Evolutionary conservation across 2,329 filamentous ascomycete species (phyloP), one percentile per base, ranked within the genome.

Genomic region (Allantophomopsis cytisporea): DNA sequence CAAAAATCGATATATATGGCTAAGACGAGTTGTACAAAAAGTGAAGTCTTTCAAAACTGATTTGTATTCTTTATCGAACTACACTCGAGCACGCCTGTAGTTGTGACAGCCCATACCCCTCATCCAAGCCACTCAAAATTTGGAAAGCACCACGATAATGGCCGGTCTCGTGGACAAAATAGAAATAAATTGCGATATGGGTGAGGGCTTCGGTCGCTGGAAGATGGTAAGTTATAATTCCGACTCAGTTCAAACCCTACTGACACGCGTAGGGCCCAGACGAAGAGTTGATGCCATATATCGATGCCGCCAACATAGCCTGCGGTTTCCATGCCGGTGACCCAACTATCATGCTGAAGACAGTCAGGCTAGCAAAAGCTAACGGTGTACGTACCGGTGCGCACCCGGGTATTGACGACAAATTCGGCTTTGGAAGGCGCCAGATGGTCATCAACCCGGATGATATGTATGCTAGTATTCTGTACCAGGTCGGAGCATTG

Each of bases 401-500:
- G 0, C 76, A 82, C 47, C 76, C 76, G 0, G 74, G 75, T 2
- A 60, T 80, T 1, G 74, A 71, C n/a, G 76, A 81, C 51, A 62
- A 78, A 16, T 66, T 74, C 56, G 76, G 76, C 7, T 81, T 81
- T 47, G 76, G 76, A 2, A 62, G 76, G 2, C 65, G 76, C 14
- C 68, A 73, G 44, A 79, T 81, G 54, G 68, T 71, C 35, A 62
- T 80, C 48, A 58, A 62, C 1, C 62, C 69, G 1, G 68, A 70
- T 14, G 73, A 78, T 47, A 59, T 73, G 43, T 71, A 69, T 1
- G 70, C 72, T 7, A 67, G 71, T 44, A 63, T 71, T 1, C 55
- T 75, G 23, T 81, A 80, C 54, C 76, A 80, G 50, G 66, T 81
- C 28, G 76, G 76, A 2, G 73, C 76, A 0, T 59, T 80, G 2